Evolutionary conservation across 257 asterid genomes (phyloP).

Genomic region (Scutellaria baicalensis): DNA sequence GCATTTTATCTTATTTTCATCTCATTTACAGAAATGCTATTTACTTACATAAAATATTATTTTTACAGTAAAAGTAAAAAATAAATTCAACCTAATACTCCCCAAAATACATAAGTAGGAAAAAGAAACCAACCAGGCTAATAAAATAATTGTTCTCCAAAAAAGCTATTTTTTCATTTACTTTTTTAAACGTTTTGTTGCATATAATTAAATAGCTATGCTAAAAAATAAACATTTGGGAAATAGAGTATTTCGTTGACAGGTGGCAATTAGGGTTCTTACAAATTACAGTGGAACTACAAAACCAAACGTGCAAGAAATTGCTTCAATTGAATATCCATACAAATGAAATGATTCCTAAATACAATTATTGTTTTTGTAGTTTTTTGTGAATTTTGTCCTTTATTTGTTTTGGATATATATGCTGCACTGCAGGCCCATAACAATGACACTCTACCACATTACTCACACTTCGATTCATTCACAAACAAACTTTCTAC

Average conservation of each 20-base stretch:
- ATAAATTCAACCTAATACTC: too few species aligned
- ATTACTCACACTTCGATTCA: background rate
- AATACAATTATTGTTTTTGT: background rate
- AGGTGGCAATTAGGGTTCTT: background rate
- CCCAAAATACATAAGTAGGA: background rate
- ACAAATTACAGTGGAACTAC: background rate
- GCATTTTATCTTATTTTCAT: too few species aligned
- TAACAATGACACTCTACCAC: conserved; percentile 9
- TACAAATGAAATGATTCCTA: background rate
- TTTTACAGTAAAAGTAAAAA: too few species aligned
- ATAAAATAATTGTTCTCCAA: background rate
- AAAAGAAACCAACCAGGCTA: background rate
- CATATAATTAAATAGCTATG: background rate
- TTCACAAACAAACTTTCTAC: background rate
- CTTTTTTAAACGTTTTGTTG: background rate
- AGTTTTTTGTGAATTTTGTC: conserved; percentile 6
- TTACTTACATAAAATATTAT: too few species aligned
- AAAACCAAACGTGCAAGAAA: conserved; percentile 18
- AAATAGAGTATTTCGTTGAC: background rate
- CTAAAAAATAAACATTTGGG: background rate
- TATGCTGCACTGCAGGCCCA: background rate
- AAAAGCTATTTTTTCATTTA: background rate
- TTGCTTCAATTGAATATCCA: background rate
- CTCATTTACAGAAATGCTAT: too few species aligned
- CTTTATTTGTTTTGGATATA: background rate